Percentiles rank a stretch among this genome's conserved stretches.
Evolutionary conservation across 129 eudicot species (phyloP).

Genomic region (Pseudognaphalium luteoalbum): DNA sequence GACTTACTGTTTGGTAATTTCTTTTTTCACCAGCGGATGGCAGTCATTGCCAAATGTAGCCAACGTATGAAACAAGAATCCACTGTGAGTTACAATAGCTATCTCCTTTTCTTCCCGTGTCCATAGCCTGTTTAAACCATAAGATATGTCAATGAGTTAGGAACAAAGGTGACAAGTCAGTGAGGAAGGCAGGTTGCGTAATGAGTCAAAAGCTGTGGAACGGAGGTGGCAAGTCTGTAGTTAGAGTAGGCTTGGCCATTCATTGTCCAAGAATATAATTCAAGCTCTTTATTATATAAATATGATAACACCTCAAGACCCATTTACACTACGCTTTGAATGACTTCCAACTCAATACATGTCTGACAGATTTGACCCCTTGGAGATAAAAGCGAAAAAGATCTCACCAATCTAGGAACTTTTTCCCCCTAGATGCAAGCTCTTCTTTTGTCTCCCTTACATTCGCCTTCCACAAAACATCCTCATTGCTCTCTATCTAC

Average conservation of each 20-base stretch:
- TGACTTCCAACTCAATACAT: background rate
- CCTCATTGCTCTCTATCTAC: constrained; percentile 91
- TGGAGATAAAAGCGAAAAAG: too few species aligned
- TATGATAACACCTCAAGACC: background rate
- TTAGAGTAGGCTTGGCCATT: background rate
- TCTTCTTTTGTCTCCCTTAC: constrained; percentile 91
- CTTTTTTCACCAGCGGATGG: constrained; percentile 67
- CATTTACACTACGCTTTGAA: background rate
- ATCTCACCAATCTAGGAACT: constrained; percentile 71
- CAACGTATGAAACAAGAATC: constrained; percentile 85
- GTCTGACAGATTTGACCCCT: background rate
- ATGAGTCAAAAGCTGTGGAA: background rate
- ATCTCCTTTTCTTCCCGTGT: constrained; percentile 91
- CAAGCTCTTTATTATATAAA: background rate
- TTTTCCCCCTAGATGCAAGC: constrained; percentile 76
- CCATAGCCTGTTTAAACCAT: constrained; percentile 57
- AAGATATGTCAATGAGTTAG: background rate
- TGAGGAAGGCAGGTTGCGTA: background rate
- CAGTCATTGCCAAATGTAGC: constrained; percentile 64
- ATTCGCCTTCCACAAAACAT: constrained; percentile 73
- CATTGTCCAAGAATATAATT: background rate
- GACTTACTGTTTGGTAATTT: constrained; percentile 79
- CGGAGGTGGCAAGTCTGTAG: background rate
- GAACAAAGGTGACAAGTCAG: background rate
- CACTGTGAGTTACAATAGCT: constrained; percentile 94